phyloP scores from a whole-genome alignment of 2,329 filamentous ascomycete genomes.

The Neodidymelliopsis sp. region DNA sequence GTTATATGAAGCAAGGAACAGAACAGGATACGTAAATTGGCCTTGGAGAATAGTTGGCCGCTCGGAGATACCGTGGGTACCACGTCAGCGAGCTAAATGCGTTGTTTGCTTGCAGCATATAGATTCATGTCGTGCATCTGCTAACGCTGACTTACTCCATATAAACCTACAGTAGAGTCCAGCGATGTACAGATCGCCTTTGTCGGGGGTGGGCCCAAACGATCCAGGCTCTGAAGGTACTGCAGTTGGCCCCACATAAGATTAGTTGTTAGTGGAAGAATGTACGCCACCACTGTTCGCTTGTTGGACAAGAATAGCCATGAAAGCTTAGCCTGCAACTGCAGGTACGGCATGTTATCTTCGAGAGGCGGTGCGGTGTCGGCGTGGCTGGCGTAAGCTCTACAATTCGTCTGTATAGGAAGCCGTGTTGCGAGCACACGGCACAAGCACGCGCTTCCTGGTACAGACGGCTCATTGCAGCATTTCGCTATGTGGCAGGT shows the following conservation, averaged over 20 bases:
- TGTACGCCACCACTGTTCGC: not conserved
- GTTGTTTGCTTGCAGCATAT: constrained; percentile 1
- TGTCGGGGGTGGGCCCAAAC: not conserved
- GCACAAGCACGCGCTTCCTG: no score
- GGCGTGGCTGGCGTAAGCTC: not conserved
- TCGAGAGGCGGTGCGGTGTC: not conserved
- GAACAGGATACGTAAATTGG: not conserved
- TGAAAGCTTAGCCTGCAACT: not conserved
- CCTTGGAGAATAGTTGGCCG: not conserved
- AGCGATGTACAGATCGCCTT: not conserved
- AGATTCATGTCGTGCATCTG: not conserved
- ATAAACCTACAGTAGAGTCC: not conserved
- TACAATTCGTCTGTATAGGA: not conserved
- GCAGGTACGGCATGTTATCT: not conserved
- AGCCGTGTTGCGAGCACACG: not conserved
- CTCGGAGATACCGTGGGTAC: constrained; percentile 4
- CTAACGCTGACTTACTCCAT: not conserved
- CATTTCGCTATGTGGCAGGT: not conserved
- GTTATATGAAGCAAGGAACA: constrained; percentile 10
- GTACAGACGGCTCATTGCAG: not conserved
- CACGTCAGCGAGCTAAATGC: constrained; percentile 1
- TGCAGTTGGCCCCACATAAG: not conserved
- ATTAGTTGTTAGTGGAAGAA: not conserved
- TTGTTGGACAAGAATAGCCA: constrained; percentile 4
- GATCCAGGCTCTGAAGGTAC: not conserved